Evolutionary conservation across 169 alveolate species (phyloP).

Genomic region (Theileria equi): DNA sequence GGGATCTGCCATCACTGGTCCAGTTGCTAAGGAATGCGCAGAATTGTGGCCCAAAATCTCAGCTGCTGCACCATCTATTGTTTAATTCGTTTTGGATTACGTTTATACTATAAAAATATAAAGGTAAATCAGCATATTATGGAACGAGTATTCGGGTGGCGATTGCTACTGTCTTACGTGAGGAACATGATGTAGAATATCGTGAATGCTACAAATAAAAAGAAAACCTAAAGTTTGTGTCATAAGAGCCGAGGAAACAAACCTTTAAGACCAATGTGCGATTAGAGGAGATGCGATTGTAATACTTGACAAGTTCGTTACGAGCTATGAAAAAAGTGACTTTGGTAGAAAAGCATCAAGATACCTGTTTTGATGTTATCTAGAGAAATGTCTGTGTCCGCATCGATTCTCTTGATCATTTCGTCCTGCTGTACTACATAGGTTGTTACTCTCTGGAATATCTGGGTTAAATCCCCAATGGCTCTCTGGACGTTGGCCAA

Average conservation of each 20-base stretch:
- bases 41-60: constrained; percentile 99
- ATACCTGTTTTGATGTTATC: constrained; percentile 66
- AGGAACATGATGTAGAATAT: constrained; percentile 30
- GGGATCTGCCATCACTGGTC: constrained; percentile 99
- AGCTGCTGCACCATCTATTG: constrained; percentile 97
- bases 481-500: constrained; percentile 75
- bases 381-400: constrained; percentile 69
- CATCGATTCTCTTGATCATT: constrained; percentile 75
- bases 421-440: constrained; percentile 76
- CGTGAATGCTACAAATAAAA: constrained; percentile 37
- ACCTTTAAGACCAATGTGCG: constrained; percentile 55
- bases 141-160: too few species aligned
- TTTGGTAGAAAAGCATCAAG: constrained; percentile 15
- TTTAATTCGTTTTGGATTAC: constrained; percentile 68
- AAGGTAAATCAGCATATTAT: constrained; percentile 16
- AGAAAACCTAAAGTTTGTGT: constrained; percentile 1
- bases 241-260: not conserved
- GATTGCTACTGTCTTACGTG: constrained; percentile 19
- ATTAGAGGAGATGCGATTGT: constrained; percentile 56
- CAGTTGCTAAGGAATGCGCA: constrained; percentile 99
- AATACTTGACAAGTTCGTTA: constrained; percentile 48
- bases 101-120: not conserved
- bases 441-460: constrained; percentile 72
- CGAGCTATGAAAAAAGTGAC: constrained; percentile 39
- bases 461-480: constrained; percentile 74